Percentiles rank a stretch among this genome's conserved stretches.
These are phyloP conservation scores for Leccinum incarnatum DNA, from an alignment of 768 basidiomycete genomes.

Conservation along the genomic window DNA sequence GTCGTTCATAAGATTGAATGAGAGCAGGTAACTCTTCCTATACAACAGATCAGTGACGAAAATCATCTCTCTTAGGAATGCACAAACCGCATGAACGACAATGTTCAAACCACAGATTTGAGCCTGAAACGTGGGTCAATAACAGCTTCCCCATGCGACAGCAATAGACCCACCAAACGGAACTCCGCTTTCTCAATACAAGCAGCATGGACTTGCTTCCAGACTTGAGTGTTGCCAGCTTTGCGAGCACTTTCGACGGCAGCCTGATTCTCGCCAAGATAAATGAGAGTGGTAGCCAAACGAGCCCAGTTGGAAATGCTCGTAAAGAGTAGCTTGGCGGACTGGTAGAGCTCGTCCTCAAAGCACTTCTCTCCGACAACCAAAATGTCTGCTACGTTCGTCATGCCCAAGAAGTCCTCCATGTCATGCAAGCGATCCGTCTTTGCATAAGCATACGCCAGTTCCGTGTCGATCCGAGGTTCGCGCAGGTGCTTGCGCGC, in stretches of 20 bases:
- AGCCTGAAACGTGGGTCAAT: slow-evolving; percentile 46
- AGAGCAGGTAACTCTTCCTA: slow-evolving; percentile 76
- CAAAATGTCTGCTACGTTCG: slow-evolving; percentile 95
- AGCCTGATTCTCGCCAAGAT: slow-evolving; percentile 95
- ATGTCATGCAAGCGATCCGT: slow-evolving; percentile 97
- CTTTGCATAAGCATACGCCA: slow-evolving; percentile 98
- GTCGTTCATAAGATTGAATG: slow-evolving; percentile 82
- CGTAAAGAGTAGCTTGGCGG: slow-evolving; percentile 90
- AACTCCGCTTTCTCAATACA: slow-evolving; percentile 98
- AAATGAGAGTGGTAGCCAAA: slow-evolving; percentile 96
- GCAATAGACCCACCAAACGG: slow-evolving; percentile 59
- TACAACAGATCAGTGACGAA: slow-evolving; percentile 1
- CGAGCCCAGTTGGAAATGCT: slow-evolving; percentile 99
- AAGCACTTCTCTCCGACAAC: slow-evolving; percentile 99
- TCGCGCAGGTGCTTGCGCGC: slow-evolving; percentile 95
- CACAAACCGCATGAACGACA: slow-evolving; percentile 76
- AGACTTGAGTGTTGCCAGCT: slow-evolving; percentile 99
- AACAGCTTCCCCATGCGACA: not conserved
- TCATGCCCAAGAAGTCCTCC: slow-evolving; percentile 99
- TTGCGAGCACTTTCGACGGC: slow-evolving; percentile 99
- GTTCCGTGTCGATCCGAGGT: slow-evolving; percentile 96
- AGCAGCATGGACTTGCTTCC: slow-evolving; percentile 99
- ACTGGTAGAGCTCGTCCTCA: slow-evolving; percentile 96
- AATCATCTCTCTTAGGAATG: slow-evolving; percentile 13
- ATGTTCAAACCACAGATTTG: slow-evolving; percentile 99